phyloP scores from a whole-genome alignment of 148 eudicot genomes.

The Rhododendron ovatum region DNA sequence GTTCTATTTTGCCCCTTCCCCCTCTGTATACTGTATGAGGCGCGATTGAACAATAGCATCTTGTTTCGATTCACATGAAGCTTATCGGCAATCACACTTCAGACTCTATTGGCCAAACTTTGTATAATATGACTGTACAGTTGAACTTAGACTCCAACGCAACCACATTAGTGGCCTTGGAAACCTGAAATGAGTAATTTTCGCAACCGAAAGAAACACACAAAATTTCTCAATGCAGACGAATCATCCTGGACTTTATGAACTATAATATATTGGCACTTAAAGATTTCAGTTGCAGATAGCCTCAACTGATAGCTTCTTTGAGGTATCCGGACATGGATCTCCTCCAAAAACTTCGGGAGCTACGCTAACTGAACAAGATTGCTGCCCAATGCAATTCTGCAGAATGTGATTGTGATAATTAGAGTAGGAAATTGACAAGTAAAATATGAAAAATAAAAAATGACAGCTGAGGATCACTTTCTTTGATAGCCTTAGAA shows the following conservation, averaged over 20 bases:
- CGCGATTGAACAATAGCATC: not conserved
- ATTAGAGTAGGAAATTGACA: not conserved
- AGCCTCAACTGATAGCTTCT: conserved; percentile 79
- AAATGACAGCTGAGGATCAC: not conserved
- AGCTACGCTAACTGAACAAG: conserved; percentile 67
- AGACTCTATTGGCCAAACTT: not conserved
- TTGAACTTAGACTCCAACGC: not conserved
- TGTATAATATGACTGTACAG: conserved; percentile 10
- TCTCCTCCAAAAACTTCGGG: conserved; percentile 77
- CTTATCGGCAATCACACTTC: not conserved
- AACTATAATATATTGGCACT: not conserved
- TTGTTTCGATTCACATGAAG: not conserved
- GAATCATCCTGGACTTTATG: not conserved
- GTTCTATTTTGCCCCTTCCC: not conserved
- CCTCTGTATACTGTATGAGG: not conserved
- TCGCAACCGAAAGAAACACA: not conserved
- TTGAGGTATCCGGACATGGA: conserved; percentile 63
- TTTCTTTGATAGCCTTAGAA: conserved; percentile 9
- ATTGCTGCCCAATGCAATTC: conserved; percentile 68
- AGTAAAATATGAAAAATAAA: not conserved
- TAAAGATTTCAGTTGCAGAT: conserved; percentile 47
- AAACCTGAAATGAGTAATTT: not conserved
- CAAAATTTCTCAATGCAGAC: not conserved
- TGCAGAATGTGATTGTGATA: conserved; percentile 12
- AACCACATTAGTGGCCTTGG: not conserved